A percentile compares a stretch with the other conserved stretches of the same genome.
Evolutionary conservation across 192 early-diverging fungal genomes (phyloP).

Genomic region (Endogone sp.): DNA sequence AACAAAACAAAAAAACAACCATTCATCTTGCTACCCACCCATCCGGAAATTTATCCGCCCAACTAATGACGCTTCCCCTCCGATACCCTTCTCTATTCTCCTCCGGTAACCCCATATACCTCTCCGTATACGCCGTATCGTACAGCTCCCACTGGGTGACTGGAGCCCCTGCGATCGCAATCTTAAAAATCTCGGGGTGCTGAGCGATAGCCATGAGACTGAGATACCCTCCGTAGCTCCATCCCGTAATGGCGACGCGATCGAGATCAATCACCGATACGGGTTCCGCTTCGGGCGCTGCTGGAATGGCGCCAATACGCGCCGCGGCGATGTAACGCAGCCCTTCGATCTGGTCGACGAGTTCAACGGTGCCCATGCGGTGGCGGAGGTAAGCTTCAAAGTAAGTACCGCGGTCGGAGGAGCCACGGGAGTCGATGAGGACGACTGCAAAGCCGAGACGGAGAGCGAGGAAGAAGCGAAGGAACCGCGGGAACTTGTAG

Average conservation of each 20-base stretch:
- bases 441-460: constrained; percentile 52
- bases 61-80: constrained; percentile 46
- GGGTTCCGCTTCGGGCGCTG: not conserved
- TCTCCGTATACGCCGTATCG: constrained; percentile 70
- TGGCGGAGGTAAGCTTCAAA: constrained; percentile 56
- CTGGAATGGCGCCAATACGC: constrained; percentile 40
- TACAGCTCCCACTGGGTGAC: constrained; percentile 74
- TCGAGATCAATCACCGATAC: constrained; percentile 47
- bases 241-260: constrained; percentile 65
- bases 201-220: constrained; percentile 59
- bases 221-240: constrained; percentile 76
- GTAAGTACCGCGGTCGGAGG: constrained; percentile 52
- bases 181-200: constrained; percentile 54
- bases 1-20: no score
- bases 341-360: constrained; percentile 59
- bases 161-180: constrained; percentile 65
- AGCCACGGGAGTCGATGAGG: constrained; percentile 65
- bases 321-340: constrained; percentile 33
- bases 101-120: constrained; percentile 56
- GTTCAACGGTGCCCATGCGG: constrained; percentile 55
- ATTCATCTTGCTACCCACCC: constrained; percentile 47
- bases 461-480: constrained; percentile 53
- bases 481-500: constrained; percentile 57
- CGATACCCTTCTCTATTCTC: constrained; percentile 45
- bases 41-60: constrained; percentile 52